Evolutionary conservation across 768 basidiomycete species (phyloP).

Genomic region (Serendipita sp.): DNA sequence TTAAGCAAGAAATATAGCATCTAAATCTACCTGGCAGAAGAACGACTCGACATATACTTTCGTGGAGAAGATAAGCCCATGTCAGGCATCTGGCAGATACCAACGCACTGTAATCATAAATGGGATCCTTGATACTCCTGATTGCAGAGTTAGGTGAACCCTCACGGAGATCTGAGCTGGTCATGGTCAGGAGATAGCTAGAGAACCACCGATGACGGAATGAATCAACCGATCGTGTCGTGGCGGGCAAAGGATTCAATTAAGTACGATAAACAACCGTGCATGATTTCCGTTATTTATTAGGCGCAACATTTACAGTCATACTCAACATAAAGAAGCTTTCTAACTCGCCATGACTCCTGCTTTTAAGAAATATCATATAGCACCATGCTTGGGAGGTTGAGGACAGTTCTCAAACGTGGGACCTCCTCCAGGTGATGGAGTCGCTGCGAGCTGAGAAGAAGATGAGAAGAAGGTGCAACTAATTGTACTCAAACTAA

Average conservation of each 20-base stretch:
- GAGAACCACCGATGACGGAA: background rate
- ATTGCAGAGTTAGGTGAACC: no score
- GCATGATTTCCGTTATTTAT: no score
- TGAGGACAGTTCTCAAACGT: slow-evolving; percentile 3
- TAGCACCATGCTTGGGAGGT: background rate
- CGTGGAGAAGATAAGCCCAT: background rate
- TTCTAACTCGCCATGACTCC: background rate
- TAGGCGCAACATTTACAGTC: no score
- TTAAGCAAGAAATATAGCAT: background rate
- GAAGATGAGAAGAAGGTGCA: background rate
- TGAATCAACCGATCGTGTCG: background rate
- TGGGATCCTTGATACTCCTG: slow-evolving; percentile 22
- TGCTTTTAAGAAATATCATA: no score
- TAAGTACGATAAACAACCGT: no score
- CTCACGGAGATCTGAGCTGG: no score
- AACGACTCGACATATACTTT: background rate
- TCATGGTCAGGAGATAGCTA: no score
- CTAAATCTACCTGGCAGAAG: background rate
- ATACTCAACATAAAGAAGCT: no score
- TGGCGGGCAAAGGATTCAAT: no score
- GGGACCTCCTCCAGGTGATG: background rate
- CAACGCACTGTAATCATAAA: slow-evolving; percentile 28
- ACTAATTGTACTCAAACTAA: slow-evolving; percentile 19
- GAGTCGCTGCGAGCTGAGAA: background rate
- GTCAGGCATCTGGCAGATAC: background rate